A percentile compares a stretch with the other conserved stretches of the same genome.
These are phyloP conservation scores for Wickerhamomyces hampshirensis DNA, from an alignment of 805 yeast genomes.

Conservation along the genomic window DNA sequence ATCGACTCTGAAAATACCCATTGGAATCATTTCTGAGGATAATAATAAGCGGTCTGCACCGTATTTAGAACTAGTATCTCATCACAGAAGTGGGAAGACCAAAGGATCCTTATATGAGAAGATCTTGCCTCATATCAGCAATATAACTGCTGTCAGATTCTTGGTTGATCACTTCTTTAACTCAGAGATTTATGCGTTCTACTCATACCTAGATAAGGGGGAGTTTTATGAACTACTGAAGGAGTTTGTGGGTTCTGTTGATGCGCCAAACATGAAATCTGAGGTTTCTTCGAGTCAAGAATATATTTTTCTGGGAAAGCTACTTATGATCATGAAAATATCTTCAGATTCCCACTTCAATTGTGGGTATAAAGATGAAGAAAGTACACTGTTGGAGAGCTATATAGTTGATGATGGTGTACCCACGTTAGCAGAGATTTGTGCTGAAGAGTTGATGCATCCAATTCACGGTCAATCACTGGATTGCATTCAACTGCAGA, in stretches of 20 bases:
- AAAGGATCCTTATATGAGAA: background rate
- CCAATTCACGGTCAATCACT: no score
- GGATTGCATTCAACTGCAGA: no score
- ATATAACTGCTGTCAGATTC: background rate
- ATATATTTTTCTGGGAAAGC: background rate
- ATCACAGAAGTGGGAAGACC: background rate
- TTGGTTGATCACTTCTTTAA: background rate
- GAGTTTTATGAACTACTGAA: background rate
- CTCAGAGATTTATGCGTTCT: background rate
- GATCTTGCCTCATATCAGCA: background rate
- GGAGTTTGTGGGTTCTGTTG: background rate
- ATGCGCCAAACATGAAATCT: no score
- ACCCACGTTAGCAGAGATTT: background rate
- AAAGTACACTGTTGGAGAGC: background rate
- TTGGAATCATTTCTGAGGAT: no score
- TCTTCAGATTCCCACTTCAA: background rate
- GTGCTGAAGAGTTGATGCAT: background rate
- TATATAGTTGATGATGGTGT: background rate
- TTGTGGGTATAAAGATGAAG: background rate
- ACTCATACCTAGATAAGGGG: background rate
- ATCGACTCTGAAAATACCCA: background rate
- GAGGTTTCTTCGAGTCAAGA: no score
- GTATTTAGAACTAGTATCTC: no score
- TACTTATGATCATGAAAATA: background rate
- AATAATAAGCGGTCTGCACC: no score